Evolutionary conservation across 2,329 filamentous ascomycete genomes (phyloP).

Genomic region (Fusarium poae): DNA sequence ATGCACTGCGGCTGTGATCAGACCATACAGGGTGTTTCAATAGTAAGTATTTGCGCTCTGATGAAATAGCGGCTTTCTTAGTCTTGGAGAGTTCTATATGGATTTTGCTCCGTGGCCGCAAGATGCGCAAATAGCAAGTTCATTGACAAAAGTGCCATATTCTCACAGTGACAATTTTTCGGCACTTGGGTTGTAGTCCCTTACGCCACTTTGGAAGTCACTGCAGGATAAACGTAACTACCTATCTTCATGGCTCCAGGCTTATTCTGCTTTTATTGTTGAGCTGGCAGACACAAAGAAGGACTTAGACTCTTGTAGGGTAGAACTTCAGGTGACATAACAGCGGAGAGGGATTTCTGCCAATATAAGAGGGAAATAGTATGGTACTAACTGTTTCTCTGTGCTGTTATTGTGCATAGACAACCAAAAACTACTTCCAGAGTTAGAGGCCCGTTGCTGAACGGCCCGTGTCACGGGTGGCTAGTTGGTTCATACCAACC

Average conservation of each 20-base stretch:
- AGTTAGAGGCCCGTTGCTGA: background rate
- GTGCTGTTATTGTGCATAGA: background rate
- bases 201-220: background rate
- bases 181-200: background rate
- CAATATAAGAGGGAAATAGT: background rate
- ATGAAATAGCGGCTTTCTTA: constrained; percentile 1
- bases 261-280: background rate
- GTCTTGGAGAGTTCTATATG: background rate
- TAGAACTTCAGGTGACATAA: background rate
- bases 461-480: constrained; percentile 7
- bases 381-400: too few relatives aligned
- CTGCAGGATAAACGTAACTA: background rate
- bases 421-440: background rate
- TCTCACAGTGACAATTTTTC: constrained; percentile 1
- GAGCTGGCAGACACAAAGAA: background rate
- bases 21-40: constrained; percentile 9
- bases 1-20: constrained; percentile 6
- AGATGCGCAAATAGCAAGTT: background rate
- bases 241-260: background rate
- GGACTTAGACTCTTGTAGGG: background rate
- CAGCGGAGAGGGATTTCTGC: too few relatives aligned
- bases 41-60: constrained; percentile 11
- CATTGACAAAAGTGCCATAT: background rate
- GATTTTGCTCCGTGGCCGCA: background rate
- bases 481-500: constrained; percentile 4